These are phyloP conservation scores for Venturia oleaginea DNA, from an alignment of 2,329 filamentous ascomycete species.

Conservation along the genomic window DNA sequence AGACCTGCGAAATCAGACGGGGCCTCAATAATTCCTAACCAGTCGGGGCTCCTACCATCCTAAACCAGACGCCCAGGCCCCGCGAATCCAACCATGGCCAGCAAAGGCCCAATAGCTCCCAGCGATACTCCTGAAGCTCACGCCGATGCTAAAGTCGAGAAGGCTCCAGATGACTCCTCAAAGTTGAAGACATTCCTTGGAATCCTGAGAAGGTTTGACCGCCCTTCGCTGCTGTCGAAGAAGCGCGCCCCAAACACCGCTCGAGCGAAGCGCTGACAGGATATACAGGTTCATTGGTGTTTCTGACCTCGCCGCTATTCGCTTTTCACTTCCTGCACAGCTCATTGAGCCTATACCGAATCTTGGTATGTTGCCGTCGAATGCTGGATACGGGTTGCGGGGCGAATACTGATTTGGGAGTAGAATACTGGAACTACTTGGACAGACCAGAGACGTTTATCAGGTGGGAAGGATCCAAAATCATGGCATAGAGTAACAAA, in stretches of 20 bases:
- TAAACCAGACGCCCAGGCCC: neutral
- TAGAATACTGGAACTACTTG: slow-evolving; percentile 97
- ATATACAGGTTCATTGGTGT: slow-evolving; percentile 82
- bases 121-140: slow-evolving; percentile 11
- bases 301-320: slow-evolving; percentile 85
- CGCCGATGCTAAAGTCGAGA: slow-evolving; percentile 31
- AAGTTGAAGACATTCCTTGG: slow-evolving; percentile 84
- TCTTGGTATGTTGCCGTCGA: slow-evolving; percentile 45
- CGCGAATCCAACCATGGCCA: neutral
- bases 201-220: slow-evolving; percentile 73
- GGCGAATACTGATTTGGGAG: slow-evolving; percentile 13
- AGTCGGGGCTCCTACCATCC: no score
- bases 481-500: slow-evolving; percentile 14
- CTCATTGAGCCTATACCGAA: slow-evolving; percentile 94
- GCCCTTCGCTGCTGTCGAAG: neutral
- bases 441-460: slow-evolving; percentile 88
- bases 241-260: neutral
- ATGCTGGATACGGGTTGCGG: neutral
- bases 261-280: neutral
- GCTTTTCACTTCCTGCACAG: slow-evolving; percentile 92
- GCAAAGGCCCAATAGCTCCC: slow-evolving; percentile 1
- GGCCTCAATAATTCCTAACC: no score
- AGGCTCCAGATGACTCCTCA: slow-evolving; percentile 65
- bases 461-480: slow-evolving; percentile 34
- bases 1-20: no score